Conservation (phyloP, 106 monocot genomes). For the Gastrodia elata region DNA sequence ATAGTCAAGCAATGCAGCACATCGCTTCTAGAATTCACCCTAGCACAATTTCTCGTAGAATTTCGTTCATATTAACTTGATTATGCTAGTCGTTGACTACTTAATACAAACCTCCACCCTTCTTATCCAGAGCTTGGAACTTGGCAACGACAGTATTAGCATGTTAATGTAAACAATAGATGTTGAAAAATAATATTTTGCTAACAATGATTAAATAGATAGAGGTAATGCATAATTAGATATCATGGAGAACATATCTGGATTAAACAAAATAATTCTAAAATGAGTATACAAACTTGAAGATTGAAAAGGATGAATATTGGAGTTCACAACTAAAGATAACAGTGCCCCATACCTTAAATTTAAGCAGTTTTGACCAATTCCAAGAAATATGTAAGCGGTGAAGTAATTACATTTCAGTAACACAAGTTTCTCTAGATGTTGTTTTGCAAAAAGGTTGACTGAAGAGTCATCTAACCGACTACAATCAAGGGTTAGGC, state of each 20-base stretch:
- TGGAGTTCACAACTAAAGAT: neutral
- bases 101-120: too few relatives aligned
- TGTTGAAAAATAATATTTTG: neutral
- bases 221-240: neutral
- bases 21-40: too few relatives aligned
- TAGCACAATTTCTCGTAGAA: too few relatives aligned
- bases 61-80: too few relatives aligned
- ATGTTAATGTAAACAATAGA: neutral
- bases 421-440: constrained; percentile 59
- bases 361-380: constrained; percentile 49
- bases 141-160: too few relatives aligned
- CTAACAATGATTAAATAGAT: neutral
- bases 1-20: too few relatives aligned
- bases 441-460: constrained; percentile 38
- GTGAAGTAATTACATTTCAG: constrained; percentile 54
- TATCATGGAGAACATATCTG: neutral
- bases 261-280: neutral
- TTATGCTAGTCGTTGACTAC: too few relatives aligned
- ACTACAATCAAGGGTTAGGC: constrained; percentile 57
- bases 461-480: constrained; percentile 49
- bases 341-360: constrained; percentile 42
- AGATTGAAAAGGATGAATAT: neutral
- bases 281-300: neutral
- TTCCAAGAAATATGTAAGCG: constrained; percentile 28
- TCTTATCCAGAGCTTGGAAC: too few relatives aligned